Evolutionary conservation across 1,284 basidiomycete genomes (phyloP).

Genomic region (Cystobasidium sp.): DNA sequence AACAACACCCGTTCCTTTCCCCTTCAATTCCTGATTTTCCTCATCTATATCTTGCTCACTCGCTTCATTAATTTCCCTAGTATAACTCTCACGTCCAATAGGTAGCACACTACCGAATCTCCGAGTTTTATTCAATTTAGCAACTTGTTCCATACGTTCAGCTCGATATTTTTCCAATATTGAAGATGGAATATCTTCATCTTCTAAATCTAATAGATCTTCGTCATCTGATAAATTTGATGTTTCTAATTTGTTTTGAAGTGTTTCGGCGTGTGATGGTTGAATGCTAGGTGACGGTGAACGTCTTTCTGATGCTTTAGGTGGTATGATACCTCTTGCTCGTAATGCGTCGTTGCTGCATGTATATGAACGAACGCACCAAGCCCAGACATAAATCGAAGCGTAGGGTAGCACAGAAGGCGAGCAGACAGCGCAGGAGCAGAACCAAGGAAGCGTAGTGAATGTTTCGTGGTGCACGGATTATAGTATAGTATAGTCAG

Average conservation of each 20-base stretch:
- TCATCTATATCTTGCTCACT: slow-evolving; percentile 73
- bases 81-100: slow-evolving; percentile 91
- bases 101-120: slow-evolving; percentile 86
- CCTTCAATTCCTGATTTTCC: slow-evolving; percentile 61
- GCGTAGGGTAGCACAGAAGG: background rate
- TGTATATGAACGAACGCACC: slow-evolving; percentile 11
- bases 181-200: slow-evolving; percentile 66
- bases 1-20: slow-evolving; percentile 77
- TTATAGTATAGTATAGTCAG: background rate
- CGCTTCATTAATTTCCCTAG: slow-evolving; percentile 89
- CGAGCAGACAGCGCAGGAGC: background rate
- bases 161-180: slow-evolving; percentile 72
- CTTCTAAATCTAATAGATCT: slow-evolving; percentile 70
- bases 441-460: background rate
- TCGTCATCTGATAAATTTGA: slow-evolving; percentile 62
- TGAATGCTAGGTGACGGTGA: slow-evolving; percentile 46
- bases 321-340: slow-evolving; percentile 86
- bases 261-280: slow-evolving; percentile 52
- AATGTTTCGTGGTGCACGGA: background rate
- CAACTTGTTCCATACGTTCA: slow-evolving; percentile 71
- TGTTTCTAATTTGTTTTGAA: slow-evolving; percentile 48
- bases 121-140: slow-evolving; percentile 66
- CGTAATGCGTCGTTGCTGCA: slow-evolving; percentile 86
- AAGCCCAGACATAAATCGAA: background rate
- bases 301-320: slow-evolving; percentile 61